Conservation (phyloP, 176 grass and related monocot genomes). For the Puya raimondii region DNA sequence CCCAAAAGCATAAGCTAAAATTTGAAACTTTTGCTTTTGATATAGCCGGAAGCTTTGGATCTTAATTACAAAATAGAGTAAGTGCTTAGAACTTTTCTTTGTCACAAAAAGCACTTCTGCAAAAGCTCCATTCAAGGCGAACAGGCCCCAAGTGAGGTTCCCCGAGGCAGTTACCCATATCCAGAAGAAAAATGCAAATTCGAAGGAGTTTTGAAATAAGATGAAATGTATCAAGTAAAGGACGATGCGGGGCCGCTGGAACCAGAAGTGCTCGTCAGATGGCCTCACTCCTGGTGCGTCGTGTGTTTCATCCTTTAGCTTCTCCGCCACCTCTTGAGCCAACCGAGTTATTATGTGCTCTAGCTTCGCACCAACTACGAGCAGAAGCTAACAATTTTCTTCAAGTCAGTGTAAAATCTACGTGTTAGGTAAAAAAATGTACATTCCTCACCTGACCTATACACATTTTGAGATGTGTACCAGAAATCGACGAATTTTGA, state of each 20-base stretch:
- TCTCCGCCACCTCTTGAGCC: constrained; percentile 22
- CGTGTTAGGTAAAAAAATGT: constrained; percentile 1
- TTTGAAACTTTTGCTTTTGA: not conserved
- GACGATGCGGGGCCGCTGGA: constrained; percentile 21
- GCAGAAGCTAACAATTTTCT: constrained; percentile 33
- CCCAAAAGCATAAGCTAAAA: not conserved
- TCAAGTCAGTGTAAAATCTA: not conserved
- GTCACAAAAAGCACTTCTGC: too few species aligned
- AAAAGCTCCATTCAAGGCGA: too few species aligned
- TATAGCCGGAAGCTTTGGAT: too few species aligned
- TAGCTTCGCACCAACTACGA: constrained; percentile 49
- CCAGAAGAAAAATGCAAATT: constrained; percentile 62
- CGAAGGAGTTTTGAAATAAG: constrained; percentile 50
- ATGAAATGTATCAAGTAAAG: constrained; percentile 57
- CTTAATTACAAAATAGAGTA: too few species aligned
- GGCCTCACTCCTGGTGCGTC: constrained; percentile 16
- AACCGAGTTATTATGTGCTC: constrained; percentile 41
- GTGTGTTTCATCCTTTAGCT: not conserved
- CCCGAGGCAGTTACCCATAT: constrained; percentile 22
- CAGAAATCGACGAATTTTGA: too few species aligned
- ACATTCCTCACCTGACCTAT: not conserved
- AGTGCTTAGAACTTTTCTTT: too few species aligned
- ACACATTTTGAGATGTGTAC: not conserved
- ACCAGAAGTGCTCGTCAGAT: constrained; percentile 49
- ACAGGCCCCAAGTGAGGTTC: too few species aligned